Evolutionary conservation across 345 rosid genomes (phyloP).

Genomic region (Citrus trifoliata): DNA sequence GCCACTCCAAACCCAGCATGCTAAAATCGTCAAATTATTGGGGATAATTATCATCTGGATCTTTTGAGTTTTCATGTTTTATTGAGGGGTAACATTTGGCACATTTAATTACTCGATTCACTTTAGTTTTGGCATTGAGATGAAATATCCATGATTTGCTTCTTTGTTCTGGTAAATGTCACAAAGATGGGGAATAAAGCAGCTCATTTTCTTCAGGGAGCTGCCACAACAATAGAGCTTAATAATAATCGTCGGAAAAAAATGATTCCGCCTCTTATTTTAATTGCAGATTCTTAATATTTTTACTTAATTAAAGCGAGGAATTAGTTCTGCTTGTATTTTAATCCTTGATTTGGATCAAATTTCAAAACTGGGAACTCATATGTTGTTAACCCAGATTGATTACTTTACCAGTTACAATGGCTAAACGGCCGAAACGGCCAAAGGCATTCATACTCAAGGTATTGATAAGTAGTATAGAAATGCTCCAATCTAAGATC

Average conservation of each 20-base stretch:
- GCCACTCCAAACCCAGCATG: too few species aligned
- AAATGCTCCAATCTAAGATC: too few species aligned
- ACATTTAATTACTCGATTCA: too few species aligned
- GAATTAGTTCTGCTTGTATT: conserved; percentile 3
- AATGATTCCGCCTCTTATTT: not conserved
- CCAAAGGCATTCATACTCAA: too few species aligned
- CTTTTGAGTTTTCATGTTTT: too few species aligned
- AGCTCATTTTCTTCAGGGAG: not conserved
- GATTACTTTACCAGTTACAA: too few species aligned
- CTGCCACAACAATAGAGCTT: not conserved
- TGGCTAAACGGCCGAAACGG: too few species aligned
- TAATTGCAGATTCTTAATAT: not conserved
- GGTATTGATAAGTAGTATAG: too few species aligned
- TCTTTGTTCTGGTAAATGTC: not conserved
- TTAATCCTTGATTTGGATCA: not conserved
- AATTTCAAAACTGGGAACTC: not conserved
- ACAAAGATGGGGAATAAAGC: not conserved
- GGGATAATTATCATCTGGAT: too few species aligned
- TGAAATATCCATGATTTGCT: not conserved
- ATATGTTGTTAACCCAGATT: not conserved
- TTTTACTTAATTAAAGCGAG: not conserved
- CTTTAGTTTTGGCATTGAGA: not conserved
- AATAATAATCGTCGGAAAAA: not conserved
- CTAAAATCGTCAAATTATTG: too few species aligned
- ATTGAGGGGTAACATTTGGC: too few species aligned